Base-by-base conservation (phyloP, 139 green algal genomes). In the Ulvella scutata region DNA sequence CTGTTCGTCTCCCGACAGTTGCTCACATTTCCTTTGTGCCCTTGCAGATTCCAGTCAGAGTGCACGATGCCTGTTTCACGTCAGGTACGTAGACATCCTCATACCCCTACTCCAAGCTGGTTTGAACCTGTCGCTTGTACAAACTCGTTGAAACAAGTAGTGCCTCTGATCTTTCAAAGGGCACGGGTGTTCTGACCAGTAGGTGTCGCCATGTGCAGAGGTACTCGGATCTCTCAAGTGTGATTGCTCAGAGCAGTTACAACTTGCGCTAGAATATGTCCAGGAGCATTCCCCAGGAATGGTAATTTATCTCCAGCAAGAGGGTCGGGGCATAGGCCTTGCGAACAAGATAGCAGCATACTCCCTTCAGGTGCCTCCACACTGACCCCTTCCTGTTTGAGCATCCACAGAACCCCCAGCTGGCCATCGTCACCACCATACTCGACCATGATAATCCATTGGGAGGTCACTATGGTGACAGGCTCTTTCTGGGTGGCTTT, bases 321-420 rank as follows among this genome's bases (percentile, higher is more conserved):
- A 98, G 79, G 93, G 93, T 0, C 79, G 93, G 3, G 93, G 93
- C 72, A 97, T 98, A 26, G 93, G 93, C 3, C 84, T 98, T 34
- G 92, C 93, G 33, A 98, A 98, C 82, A 98, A 98, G 72, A 97
- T 98, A n/a, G 93, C 93, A 37, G 93, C 93, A 0, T 97, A 97
- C 78, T 81, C 87, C 0, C 62, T 97, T 77, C 91, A 96, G 84
- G 91, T 91, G 39, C 0, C 43, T n/a, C n/a, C n/a, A n/a, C n/a
- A n/a, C n/a, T n/a, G n/a, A n/a, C n/a, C n/a, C n/a, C n/a, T n/a
- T n/a, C n/a, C n/a, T n/a, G n/a, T n/a, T n/a, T n/a, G n/a, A n/a
- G n/a, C n/a, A n/a, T n/a, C n/a, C n/a, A n/a, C n/a, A n/a, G n/a
- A n/a, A n/a, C n/a, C n/a, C n/a, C n/a, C n/a, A n/a, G n/a, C n/a